Evolutionary conservation across 1,284 basidiomycete species (phyloP), one percentile per base, ranked within the genome.

Genomic region (Melampsora americana): DNA sequence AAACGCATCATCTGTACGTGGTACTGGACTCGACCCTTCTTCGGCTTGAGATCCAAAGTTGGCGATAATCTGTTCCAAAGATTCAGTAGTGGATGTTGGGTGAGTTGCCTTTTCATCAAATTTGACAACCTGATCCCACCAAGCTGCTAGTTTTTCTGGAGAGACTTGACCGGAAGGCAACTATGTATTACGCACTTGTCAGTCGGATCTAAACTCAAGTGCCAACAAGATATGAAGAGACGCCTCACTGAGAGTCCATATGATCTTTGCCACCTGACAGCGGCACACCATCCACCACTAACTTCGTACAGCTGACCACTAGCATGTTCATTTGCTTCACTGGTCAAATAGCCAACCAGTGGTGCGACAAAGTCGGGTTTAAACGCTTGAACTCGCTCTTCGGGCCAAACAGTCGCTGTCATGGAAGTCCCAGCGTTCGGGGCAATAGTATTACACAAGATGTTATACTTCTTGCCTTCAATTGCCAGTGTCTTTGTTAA

Each of bases 301-400:
- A 95, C 88, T 84, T 99, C 95, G 82, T 95, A 95, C 71, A 99
- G 83, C 30, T 86, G 85, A 28, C 92, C 91, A 20, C 90, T 89
- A 32, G 89, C 89, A 75, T 90, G 87, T 39, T 87, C 87, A 81
- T 93, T 93, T 70, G 88, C 87, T 83, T 90, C 88, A 81, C 92
- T 94, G 11, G 89, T 90, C 35, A 99, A 87, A 84, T 91, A 99
- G 5, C 92, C 95, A 32, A 98, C 93, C 67, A 97, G 83, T n/a
- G 96, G 87, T 1, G 95, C 93, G 75, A 99, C 89, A 80, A 86
- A 96, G 81, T 97, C 94, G 64, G 95, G 93, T 89, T 94, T 95
- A 87, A 95, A 93, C 14, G 92, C 92, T 78, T 96, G 90, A 48
- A 98, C 89, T 90, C 93, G 92, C 83, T 96, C 93, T 83, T 92